A percentile compares a stretch with the other conserved stretches of the same genome.
Conservation (phyloP, 106 monocot species). For the Dioscorea alata region DNA sequence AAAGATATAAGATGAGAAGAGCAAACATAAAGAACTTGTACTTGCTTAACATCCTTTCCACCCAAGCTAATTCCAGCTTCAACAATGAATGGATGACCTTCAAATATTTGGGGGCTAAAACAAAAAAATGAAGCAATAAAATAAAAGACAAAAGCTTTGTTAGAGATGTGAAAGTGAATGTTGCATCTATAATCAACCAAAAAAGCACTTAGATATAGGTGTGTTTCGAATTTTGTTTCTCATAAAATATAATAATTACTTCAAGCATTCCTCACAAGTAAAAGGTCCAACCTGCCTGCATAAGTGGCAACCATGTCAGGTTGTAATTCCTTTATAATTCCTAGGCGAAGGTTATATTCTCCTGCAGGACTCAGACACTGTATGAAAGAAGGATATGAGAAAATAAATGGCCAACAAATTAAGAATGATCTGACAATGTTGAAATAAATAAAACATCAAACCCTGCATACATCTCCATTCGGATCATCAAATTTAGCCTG, state of each 20-base stretch:
- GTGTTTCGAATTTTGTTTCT: too few species aligned
- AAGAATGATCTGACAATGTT: neutral
- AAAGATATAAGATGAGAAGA: neutral
- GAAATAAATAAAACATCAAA: neutral
- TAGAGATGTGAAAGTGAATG: too few species aligned
- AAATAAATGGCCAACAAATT: neutral
- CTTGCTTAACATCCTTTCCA: constrained; percentile 97
- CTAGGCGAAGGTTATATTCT: constrained; percentile 95
- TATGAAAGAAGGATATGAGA: neutral
- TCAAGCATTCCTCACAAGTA: neutral
- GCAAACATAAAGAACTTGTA: constrained; percentile 17
- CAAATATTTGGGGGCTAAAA: constrained; percentile 86
- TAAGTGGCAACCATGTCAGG: constrained; percentile 97
- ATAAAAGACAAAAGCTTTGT: too few species aligned
- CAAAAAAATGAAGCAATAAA: neutral
- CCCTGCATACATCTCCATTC: constrained; percentile 74
- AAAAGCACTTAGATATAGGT: too few species aligned
- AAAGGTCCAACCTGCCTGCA: constrained; percentile 68
- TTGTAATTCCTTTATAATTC: constrained; percentile 93
- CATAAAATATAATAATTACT: neutral
- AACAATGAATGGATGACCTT: constrained; percentile 99
- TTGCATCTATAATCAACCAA: too few species aligned
- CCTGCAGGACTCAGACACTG: constrained; percentile 99
- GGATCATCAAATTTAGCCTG: constrained; percentile 99
- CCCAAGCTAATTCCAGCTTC: constrained; percentile 99